Base-by-base conservation (phyloP, 805 yeast species). In the Cyberlindnera mississippiensis region DNA sequence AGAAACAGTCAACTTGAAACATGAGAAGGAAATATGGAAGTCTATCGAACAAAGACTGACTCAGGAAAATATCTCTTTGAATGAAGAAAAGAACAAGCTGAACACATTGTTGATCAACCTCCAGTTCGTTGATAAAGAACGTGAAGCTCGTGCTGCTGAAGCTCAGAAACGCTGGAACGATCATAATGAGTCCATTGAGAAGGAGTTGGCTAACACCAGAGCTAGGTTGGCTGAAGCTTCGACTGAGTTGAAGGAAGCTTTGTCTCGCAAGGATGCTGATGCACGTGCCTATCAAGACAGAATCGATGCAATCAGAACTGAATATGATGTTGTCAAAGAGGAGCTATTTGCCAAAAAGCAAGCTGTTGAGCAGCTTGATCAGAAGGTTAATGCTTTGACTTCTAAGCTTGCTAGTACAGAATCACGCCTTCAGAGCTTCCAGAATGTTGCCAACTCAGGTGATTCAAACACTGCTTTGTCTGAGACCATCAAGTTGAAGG, bases 101-200 rank as follows among this genome's bases (percentile, higher is more conserved):
- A 80, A 73, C 50, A 71, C 75, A 4, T 66, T 80, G 44, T 71
- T 85, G 9, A 59, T 73, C 7, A 82, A 74, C 51, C 62, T 86
- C 34, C 91, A 85, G 59, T 55, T 78, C 2, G 56, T 78, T 30
- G 77, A 78, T 42, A 69, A 69, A 39, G 90, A 85, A 55, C 71
- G 89, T 40, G 84, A 82, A 38, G 50, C 61, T 1, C 64, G 76
- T 6, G 68, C 74, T 35, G 56, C 64, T 16, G 81, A 78, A 29
- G 55, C 80, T 4, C 69, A 78, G 16, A 61, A 67, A 12, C 66
- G 82, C 32, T 68, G 79, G 38, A 55, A 71, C 8, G 61, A 66
- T 18, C 78, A 77, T 37, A 63, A 80, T 10, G 74, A 72, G 35
- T 60, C 72, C 18, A 64, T 80, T 22, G 77, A 78, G 48, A 44